phyloP scores from a whole-genome alignment of 805 yeast genomes.

The Kregervanrija fluxuum region DNA sequence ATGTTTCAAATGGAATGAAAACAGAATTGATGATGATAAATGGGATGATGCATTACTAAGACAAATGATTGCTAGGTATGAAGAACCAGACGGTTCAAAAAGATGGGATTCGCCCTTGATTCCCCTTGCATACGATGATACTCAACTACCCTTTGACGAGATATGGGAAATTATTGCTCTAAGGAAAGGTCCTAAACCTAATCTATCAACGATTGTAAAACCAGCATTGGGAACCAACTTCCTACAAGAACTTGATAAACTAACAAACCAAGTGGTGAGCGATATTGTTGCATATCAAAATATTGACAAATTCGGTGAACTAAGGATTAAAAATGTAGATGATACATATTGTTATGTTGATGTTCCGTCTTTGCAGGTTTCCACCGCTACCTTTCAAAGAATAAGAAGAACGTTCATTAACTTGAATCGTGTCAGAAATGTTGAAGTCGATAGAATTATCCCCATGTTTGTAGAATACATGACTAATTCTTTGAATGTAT shows the following conservation, averaged over 20 bases:
- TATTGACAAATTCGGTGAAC: constrained; percentile 40
- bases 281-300: constrained; percentile 59
- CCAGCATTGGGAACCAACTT: constrained; percentile 74
- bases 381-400: constrained; percentile 76
- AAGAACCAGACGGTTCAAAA: constrained; percentile 80
- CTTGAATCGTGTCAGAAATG: constrained; percentile 69
- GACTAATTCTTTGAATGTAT: constrained; percentile 46
- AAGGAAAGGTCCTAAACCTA: constrained; percentile 63
- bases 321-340: constrained; percentile 29
- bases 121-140: constrained; percentile 53
- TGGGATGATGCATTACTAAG: constrained; percentile 66
- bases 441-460: constrained; percentile 61
- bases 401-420: constrained; percentile 76
- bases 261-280: constrained; percentile 58
- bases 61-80: constrained; percentile 77
- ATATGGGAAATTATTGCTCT: constrained; percentile 59
- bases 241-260: constrained; percentile 67
- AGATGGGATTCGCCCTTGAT: constrained; percentile 95
- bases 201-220: constrained; percentile 75
- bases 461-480: constrained; percentile 75
- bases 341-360: constrained; percentile 38
- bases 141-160: constrained; percentile 52
- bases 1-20: constrained; percentile 56
- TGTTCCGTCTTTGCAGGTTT: constrained; percentile 53
- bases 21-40: constrained; percentile 22